phyloP scores from a whole-genome alignment of 306 rosid genomes.

The Oxytropis ochrocephala region DNA sequence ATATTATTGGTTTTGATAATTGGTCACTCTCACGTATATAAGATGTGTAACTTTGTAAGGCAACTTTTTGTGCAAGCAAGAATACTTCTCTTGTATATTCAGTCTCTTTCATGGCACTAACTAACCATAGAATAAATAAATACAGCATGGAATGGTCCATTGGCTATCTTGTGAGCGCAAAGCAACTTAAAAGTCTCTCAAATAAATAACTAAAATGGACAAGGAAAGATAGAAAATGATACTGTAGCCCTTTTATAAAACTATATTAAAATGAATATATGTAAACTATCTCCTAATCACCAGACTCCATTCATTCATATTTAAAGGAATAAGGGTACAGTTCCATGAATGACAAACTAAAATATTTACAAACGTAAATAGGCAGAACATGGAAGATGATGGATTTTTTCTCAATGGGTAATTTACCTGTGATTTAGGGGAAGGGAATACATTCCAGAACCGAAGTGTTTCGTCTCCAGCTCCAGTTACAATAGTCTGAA shows the following conservation, averaged over 20 bases:
- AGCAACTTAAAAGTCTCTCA: background rate
- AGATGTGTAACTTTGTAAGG: background rate
- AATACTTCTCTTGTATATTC: background rate
- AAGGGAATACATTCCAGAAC: constrained; percentile 97
- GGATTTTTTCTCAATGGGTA: background rate
- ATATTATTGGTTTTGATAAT: background rate
- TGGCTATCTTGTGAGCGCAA: background rate
- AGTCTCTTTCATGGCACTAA: background rate
- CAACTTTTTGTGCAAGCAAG: background rate
- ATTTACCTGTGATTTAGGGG: constrained; percentile 95
- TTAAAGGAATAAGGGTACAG: background rate
- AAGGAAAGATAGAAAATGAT: background rate
- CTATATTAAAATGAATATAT: background rate
- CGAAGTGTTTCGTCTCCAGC: constrained; percentile 99
- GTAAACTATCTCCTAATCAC: background rate
- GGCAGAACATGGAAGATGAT: background rate
- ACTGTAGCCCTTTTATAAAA: background rate
- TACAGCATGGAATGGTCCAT: background rate
- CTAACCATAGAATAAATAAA: background rate
- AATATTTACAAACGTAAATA: constrained; percentile 5
- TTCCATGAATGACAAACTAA: background rate
- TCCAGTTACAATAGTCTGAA: constrained; percentile 97
- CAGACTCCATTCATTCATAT: background rate
- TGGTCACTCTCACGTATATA: background rate
- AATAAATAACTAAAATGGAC: background rate